Evolutionary conservation across 2,329 filamentous ascomycete genomes (phyloP).

Genomic region (Aureobasidium lini): DNA sequence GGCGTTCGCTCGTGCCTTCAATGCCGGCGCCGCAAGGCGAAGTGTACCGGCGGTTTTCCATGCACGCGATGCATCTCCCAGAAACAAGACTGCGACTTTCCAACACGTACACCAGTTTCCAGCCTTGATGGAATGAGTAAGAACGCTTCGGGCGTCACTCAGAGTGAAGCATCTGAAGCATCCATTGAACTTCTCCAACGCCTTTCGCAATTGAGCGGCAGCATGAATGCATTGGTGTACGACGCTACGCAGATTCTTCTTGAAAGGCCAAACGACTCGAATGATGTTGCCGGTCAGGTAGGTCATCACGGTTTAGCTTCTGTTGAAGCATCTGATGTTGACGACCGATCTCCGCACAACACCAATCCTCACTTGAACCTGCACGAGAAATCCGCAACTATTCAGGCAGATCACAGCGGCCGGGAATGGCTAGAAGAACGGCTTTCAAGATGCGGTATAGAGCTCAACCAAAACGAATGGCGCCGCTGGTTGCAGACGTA

Average conservation of each 20-base stretch:
- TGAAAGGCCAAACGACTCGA: too few relatives aligned
- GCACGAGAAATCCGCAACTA: neutral
- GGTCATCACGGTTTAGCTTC: too few relatives aligned
- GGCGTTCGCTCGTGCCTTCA: neutral
- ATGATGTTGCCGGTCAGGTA: too few relatives aligned
- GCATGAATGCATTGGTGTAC: too few relatives aligned
- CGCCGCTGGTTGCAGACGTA: neutral
- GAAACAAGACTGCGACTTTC: neutral
- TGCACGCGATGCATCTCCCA: neutral
- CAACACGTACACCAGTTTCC: neutral
- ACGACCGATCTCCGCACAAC: neutral
- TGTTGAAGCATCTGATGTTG: too few relatives aligned
- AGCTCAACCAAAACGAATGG: neutral
- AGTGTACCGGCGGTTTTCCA: neutral
- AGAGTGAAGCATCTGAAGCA: too few relatives aligned
- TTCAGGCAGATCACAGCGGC: neutral
- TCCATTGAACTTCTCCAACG: too few relatives aligned
- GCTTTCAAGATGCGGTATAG: neutral
- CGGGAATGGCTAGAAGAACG: neutral
- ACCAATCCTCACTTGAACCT: neutral
- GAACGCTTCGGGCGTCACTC: too few relatives aligned
- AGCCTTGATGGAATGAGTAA: too few relatives aligned
- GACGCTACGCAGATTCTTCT: too few relatives aligned
- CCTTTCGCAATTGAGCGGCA: too few relatives aligned
- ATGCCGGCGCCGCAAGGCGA: neutral